Base-by-base conservation (phyloP, 2,329 filamentous ascomycete species). In the Pyricularia pennisetigena region DNA sequence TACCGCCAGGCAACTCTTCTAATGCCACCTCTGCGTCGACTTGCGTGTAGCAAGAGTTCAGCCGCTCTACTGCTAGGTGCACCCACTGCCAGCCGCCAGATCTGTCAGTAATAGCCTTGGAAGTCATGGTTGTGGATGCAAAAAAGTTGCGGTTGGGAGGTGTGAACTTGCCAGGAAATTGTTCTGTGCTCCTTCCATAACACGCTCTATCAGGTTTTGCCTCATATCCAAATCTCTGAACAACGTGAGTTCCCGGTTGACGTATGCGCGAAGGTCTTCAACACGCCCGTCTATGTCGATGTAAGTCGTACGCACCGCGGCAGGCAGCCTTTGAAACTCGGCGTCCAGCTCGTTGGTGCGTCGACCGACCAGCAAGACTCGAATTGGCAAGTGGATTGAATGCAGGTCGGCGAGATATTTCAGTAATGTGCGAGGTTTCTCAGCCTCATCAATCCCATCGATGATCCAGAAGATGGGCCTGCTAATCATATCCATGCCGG, bases 361-460 rank as follows among this genome's bases (percentile, higher is more conserved):
- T 23, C 64, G 64, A 24, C 65, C 35, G 14, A 67, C 29, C n/a
- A 67, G 12, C 16, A 68, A 24, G 32, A 66, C 28, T 14, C 24
- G 29, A 28, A 67, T 62, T 5, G 65, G 57, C 20, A 64, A 29
- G 4, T 12, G 16, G 6, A 30, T 24, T 2, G 7, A 8, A 23
- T 24, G n/a, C 3, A 68, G 24, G 10, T 54, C 35, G 14, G 59
- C 16, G 20, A 68, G 63, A 16, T 41, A 28, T 14, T 57, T 24
- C 4, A 67, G 20, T n/a, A 64, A 32, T 8, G 23, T 16, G 20
- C n/a, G 14, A 1, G 65, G 64, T 3, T 41, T 23, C 6, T 69
- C 68, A 20, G 28, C 62, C 28, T 65, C 65, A 62, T 69, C 68
- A 10, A 69, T 28, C 14, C 59, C 68, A 16, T 69, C 68, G 4